These are phyloP conservation scores for Pseudogymnoascus sp. DNA, from an alignment of 2,329 filamentous ascomycete genomes.

Conservation along the genomic window DNA sequence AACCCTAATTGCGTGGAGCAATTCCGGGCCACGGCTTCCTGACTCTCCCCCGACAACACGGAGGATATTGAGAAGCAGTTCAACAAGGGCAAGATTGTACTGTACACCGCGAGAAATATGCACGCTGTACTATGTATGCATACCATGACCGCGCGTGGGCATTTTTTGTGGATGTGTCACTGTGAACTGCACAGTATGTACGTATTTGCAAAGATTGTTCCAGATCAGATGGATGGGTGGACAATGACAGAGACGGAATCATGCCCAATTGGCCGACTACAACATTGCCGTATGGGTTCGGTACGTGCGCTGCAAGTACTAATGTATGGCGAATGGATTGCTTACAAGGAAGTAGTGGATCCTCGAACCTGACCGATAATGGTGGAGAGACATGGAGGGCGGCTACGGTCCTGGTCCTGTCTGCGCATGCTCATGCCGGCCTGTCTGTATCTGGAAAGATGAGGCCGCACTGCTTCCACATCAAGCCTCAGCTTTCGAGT, in stretches of 20 bases:
- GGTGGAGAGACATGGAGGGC: neutral
- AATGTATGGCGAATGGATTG: neutral
- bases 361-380: neutral
- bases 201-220: neutral
- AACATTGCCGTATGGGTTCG: neutral
- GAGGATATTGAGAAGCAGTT: neutral
- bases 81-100: neutral
- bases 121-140: neutral
- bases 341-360: neutral
- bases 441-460: constrained; percentile 3
- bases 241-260: neutral
- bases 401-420: neutral
- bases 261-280: neutral
- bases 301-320: neutral
- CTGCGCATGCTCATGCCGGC: neutral
- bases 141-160: neutral
- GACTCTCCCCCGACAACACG: no score
- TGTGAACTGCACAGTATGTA: neutral
- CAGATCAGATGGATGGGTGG: neutral
- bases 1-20: neutral
- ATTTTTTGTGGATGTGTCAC: neutral
- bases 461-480: constrained; percentile 3
- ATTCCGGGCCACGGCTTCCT: neutral
- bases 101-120: neutral
- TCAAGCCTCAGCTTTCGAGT: neutral